phyloP scores from a whole-genome alignment of 164 flowering plant genomes.

The Saururus chinensis region DNA sequence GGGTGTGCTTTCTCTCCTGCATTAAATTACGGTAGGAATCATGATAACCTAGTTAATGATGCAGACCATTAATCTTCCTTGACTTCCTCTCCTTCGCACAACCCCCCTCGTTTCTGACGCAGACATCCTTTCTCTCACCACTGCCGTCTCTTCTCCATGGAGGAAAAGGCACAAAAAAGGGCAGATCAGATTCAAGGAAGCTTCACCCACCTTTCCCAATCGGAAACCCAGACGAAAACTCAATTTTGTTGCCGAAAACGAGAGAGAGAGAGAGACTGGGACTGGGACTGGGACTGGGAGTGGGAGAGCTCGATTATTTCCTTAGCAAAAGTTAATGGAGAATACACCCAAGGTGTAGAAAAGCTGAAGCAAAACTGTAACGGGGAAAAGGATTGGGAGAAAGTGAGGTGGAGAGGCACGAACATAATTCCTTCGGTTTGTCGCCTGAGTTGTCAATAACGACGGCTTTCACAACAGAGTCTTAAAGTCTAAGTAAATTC shows the following conservation, averaged over 20 bases:
- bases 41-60: conserved; percentile 1
- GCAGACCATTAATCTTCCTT: neutral
- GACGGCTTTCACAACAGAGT: neutral
- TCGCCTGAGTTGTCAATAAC: neutral
- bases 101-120: neutral
- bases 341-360: neutral
- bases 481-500: no score
- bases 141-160: neutral
- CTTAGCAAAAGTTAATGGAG: no score
- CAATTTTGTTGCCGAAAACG: no score
- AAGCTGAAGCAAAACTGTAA: neutral
- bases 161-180: neutral
- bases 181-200: neutral
- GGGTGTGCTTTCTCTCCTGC: neutral
- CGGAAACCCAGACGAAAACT: neutral
- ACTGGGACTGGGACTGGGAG: no score
- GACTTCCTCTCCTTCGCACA: neutral
- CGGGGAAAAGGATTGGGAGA: neutral
- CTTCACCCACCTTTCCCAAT: neutral
- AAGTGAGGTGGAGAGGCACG: neutral
- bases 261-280: no score
- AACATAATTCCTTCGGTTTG: neutral
- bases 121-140: neutral
- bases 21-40: neutral
- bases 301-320: no score